phyloP scores from a whole-genome alignment of 805 yeast genomes.

The Brettanomyces bruxellensis region DNA sequence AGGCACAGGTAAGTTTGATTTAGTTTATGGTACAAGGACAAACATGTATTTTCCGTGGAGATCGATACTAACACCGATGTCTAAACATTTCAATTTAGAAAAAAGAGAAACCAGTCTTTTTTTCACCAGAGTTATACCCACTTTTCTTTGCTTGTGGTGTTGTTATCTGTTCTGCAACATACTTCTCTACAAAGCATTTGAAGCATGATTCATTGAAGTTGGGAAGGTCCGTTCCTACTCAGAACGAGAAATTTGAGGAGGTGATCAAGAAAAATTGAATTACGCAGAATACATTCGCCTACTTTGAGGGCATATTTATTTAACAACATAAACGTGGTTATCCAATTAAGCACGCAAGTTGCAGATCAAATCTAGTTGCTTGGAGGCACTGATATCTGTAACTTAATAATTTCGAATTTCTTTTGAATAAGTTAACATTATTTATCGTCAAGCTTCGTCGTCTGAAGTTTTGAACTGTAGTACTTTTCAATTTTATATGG shows the following conservation, averaged over 20 bases:
- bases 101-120: conserved; percentile 1
- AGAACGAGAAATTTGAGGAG: conserved; percentile 28
- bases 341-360: no score
- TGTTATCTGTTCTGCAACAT: conserved; percentile 39
- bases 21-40: no score
- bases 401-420: no score
- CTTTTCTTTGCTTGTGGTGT: conserved; percentile 48
- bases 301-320: no score
- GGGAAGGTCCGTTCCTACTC: conserved; percentile 37
- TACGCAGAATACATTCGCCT: no score
- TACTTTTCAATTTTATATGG: not conserved
- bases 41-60: not conserved
- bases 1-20: conserved; percentile 1
- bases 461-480: not conserved
- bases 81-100: not conserved
- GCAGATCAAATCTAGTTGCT: no score
- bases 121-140: conserved; percentile 51
- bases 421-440: no score
- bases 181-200: conserved; percentile 44
- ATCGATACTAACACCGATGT: not conserved
- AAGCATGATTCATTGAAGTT: conserved; percentile 43
- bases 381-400: no score
- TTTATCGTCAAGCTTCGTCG: no score
- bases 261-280: conserved; percentile 7
- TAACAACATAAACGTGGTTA: no score